These are phyloP conservation scores for Fremontodendron californicum DNA, from an alignment of 345 rosid species.

Conservation along the genomic window DNA sequence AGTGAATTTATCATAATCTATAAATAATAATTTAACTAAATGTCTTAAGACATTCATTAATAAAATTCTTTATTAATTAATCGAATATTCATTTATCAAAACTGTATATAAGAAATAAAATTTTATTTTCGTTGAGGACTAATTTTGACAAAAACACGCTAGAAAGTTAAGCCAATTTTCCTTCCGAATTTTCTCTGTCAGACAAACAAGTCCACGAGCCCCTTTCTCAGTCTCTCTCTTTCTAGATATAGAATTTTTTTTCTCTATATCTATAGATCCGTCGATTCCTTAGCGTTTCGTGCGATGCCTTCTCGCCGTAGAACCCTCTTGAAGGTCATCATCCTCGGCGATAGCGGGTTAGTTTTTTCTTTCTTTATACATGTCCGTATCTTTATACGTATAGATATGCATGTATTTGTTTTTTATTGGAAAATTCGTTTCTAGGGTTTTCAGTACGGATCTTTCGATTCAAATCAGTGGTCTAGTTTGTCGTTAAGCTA, in stretches of 20 bases:
- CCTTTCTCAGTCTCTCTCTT: not conserved
- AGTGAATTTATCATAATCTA: no score
- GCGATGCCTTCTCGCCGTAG: constrained; percentile 56
- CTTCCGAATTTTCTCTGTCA: not conserved
- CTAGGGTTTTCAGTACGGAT: not conserved
- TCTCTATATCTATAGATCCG: constrained; percentile 4
- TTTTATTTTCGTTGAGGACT: no score
- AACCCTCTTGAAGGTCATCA: constrained; percentile 89
- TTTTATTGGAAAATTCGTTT: not conserved
- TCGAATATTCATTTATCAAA: no score
- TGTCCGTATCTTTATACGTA: no score
- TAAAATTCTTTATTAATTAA: no score
- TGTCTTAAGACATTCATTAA: no score
- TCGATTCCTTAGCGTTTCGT: constrained; percentile 19
- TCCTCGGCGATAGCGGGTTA: constrained; percentile 97
- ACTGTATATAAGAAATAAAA: no score
- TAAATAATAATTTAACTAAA: no score
- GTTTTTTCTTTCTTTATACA: not conserved
- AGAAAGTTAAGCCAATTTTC: not conserved
- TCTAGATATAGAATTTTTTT: no score
- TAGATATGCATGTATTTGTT: not conserved
- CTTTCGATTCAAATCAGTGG: not conserved
- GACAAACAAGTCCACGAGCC: not conserved
- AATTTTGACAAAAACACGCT: not conserved
- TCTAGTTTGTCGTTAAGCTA: no score